Base-by-base conservation (phyloP, 2,329 filamentous ascomycete genomes). In the Mycogone perniciosa region DNA sequence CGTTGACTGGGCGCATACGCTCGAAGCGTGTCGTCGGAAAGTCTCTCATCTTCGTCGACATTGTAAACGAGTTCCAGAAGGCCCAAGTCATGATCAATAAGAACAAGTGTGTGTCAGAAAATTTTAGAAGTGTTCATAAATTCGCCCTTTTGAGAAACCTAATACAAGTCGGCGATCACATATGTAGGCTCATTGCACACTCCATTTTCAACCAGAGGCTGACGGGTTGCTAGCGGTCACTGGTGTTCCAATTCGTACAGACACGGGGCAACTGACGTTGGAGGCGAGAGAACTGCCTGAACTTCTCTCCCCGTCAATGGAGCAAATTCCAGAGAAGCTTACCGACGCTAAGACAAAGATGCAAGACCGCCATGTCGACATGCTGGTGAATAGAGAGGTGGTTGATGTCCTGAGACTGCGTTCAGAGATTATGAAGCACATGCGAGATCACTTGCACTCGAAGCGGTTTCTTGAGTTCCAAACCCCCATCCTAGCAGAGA, bases 391-490 rank as follows among this genome's bases (percentile, higher is more conserved):
- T 65, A 77, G 76, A 33, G 71, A 79, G 37, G 77, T 82, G 2
- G 74, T 82, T 9, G 83, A 93, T 62, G 81, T 84, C 1, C 72
- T 97, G 46, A 79, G 84, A 31, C 75, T 93, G 27, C 84, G 92
- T 34, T 84, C 89, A 0, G 73, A 82, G 35, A 80, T 97, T 53
- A 84, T 89, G 56, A 82, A 84, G 52, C 80, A 81, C 57, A 76
- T 97, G 57, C 83, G 89, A 34, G 77, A 81, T 46, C 89, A 86
- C 64, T 81, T 97, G 50, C 75, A 88, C 53, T 74, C 81, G 7
- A 76, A 80, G 42, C 77, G 79, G 5, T 96, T 96, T 62, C 73
- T 90, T 48, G 91, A 96, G 69, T 90, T 97, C 43, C 88, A 87
- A 59, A 99, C 93, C 0, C 93, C 93, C 0, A 89, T 97, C 51